Evolutionary conservation across 352 stramenopile species (phyloP).

Genomic region (Phytopythium chamaehyphon): DNA sequence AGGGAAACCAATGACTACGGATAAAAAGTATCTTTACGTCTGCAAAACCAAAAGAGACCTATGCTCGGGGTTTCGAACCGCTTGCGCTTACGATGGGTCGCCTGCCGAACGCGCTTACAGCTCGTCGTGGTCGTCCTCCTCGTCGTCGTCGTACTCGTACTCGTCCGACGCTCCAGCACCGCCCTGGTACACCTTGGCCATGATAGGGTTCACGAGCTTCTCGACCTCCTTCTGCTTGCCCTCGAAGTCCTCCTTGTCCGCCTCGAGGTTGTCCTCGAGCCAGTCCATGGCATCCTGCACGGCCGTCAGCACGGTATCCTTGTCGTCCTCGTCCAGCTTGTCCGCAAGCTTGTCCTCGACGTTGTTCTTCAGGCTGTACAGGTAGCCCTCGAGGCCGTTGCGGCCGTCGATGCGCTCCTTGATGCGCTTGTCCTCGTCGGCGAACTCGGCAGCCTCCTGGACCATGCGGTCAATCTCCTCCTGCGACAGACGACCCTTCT

Average conservation of each 20-base stretch:
- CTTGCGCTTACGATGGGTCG: constrained; percentile 1
- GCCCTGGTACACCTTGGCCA: constrained; percentile 96
- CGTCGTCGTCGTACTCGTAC: constrained; percentile 76
- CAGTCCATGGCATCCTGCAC: constrained; percentile 99
- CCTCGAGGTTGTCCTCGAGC: constrained; percentile 98
- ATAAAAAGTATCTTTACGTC: no score
- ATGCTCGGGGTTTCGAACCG: not conserved
- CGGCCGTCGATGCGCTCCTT: constrained; percentile 96
- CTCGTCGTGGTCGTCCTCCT: constrained; percentile 92
- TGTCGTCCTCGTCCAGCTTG: constrained; percentile 96
- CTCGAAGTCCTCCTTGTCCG: constrained; percentile 97
- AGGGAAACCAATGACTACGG: no score
- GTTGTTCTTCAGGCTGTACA: constrained; percentile 95
- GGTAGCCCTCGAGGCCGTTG: constrained; percentile 97
- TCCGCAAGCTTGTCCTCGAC: constrained; percentile 93
- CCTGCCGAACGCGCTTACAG: constrained; percentile 68
- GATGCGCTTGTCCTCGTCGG: constrained; percentile 97
- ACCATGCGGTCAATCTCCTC: constrained; percentile 99
- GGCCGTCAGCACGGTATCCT: constrained; percentile 82
- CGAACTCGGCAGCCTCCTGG: constrained; percentile 96
- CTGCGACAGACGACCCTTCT: constrained; percentile 98
- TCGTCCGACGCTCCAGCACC: constrained; percentile 59
- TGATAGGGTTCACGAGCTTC: constrained; percentile 98
- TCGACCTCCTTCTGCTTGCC: constrained; percentile 99
- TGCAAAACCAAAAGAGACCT: constrained; percentile 1